Evolutionary conservation across 2,329 filamentous ascomycete genomes (phyloP).

Genomic region (Paracoccidioides brasiliensis): DNA sequence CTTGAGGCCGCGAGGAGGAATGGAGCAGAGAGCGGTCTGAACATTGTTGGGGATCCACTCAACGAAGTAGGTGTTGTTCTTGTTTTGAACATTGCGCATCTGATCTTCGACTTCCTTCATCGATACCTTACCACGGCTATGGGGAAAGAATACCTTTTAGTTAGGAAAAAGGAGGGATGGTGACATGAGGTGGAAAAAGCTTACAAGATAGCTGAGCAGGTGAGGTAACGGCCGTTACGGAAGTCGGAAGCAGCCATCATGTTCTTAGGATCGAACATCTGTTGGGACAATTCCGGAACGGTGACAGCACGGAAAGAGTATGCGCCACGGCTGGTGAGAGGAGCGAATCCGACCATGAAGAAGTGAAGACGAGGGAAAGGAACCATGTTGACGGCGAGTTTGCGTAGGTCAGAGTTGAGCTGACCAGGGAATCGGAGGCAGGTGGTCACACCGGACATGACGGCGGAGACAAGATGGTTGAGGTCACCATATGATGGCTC

Average conservation of each 20-base stretch:
- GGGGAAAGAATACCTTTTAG: not conserved
- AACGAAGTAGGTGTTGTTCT: slow-evolving; percentile 99
- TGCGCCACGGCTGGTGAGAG: slow-evolving; percentile 83
- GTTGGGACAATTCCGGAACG: slow-evolving; percentile 96
- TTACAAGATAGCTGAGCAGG: slow-evolving; percentile 94
- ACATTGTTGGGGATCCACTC: slow-evolving; percentile 99
- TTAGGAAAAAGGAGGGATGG: not conserved
- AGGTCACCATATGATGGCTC: slow-evolving; percentile 98
- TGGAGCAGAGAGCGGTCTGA: slow-evolving; percentile 97
- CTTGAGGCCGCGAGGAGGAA: slow-evolving; percentile 92
- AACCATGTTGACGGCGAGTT: slow-evolving; percentile 99
- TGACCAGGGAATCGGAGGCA: slow-evolving; percentile 98
- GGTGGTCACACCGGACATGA: slow-evolving; percentile 99
- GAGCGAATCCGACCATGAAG: slow-evolving; percentile 99
- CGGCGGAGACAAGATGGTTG: slow-evolving; percentile 97
- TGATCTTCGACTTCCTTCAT: slow-evolving; percentile 99
- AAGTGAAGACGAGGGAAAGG: slow-evolving; percentile 99
- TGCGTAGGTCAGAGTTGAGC: slow-evolving; percentile 99
- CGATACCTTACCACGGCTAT: slow-evolving; percentile 90
- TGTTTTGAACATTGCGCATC: slow-evolving; percentile 99
- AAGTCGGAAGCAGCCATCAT: slow-evolving; percentile 99
- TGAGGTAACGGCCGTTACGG: slow-evolving; percentile 98
- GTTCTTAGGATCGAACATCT: slow-evolving; percentile 99
- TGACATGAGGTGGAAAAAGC: slow-evolving; percentile 20
- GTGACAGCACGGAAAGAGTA: slow-evolving; percentile 95